phyloP scores from a whole-genome alignment of 225 moss, liverwort and hornwort species.

The Polytrichum formosum region DNA sequence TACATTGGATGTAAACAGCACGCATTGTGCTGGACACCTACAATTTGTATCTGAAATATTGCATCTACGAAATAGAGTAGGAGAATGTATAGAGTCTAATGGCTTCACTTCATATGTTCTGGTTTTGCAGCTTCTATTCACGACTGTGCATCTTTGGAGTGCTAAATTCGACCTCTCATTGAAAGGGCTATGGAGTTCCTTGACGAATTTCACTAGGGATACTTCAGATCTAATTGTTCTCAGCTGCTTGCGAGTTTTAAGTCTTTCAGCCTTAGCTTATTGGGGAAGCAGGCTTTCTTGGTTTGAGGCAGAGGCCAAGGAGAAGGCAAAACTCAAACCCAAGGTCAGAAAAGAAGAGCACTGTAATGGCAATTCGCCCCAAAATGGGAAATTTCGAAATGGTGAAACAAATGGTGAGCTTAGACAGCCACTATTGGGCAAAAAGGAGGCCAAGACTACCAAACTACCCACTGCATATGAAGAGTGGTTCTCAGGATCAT shows the following conservation, averaged over 20 bases:
- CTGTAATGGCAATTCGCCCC: constrained; percentile 17
- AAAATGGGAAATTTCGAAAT: constrained; percentile 40
- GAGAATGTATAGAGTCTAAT: too few species aligned
- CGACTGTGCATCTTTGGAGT: constrained; percentile 59
- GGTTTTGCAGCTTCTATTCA: constrained; percentile 51
- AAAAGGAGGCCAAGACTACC: constrained; percentile 41
- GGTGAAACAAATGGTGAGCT: constrained; percentile 31
- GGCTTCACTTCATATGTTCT: too few species aligned
- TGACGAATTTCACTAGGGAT: constrained; percentile 44
- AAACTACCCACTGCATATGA: constrained; percentile 33
- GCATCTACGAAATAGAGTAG: too few species aligned
- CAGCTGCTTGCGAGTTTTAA: constrained; percentile 31
- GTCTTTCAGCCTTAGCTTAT: constrained; percentile 52
- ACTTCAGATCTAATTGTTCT: constrained; percentile 45
- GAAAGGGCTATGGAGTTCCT: constrained; percentile 31
- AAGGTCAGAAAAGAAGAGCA: constrained; percentile 37
- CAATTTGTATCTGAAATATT: too few species aligned
- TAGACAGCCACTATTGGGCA: constrained; percentile 60
- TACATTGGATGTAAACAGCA: too few species aligned
- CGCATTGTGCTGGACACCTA: too few species aligned
- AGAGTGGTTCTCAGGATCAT: constrained; percentile 91
- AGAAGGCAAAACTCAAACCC: constrained; percentile 42
- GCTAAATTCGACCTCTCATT: constrained; percentile 25
- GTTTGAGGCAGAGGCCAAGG: constrained; percentile 48
- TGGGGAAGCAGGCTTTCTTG: constrained; percentile 44